Base-by-base conservation (phyloP, 2,329 filamentous ascomycete genomes). In the Parascedosporium putredinis region DNA sequence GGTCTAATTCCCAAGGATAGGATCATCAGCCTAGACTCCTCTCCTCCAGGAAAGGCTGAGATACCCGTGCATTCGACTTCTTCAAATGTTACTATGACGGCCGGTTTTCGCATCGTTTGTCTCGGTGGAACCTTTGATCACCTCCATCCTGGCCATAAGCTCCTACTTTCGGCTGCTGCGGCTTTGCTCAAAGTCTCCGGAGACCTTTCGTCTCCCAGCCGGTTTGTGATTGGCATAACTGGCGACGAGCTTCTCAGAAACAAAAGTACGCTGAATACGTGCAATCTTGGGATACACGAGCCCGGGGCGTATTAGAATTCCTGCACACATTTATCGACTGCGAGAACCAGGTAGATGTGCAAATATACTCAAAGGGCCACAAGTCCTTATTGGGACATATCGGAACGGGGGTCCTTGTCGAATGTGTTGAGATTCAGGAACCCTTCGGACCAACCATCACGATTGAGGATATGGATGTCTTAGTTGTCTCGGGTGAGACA, bases 121-220 rank as follows among this genome's bases (percentile, higher is more conserved):
- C 79, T 97, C 10, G 93, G 91, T 25, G 93, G 93, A 8, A 98
- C 93, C 0, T 98, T 97, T 67, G 93, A 98, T 64, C 89, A 97
- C 66, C 76, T 98, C 20, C 93, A 98, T 62, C 83, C 87, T 3
- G 93, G 93, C 5, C 93, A 98, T 70, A 98, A 97, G 67, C 74
- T 97, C n/a, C 77, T 98, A 18, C 78, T 98, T 18, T 89, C 90
- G n/a, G 90, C 90, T 53, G 87, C 86, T 0, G 79, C 83, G 0
- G 78, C 96, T 50, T 75, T 88, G 14, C 73, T 86, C 51, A 77
- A 79, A 52, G 72, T 78, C 1, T 70, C 72, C 0, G 49, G 56
- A 64, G 57, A 60, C 27, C 60, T 69, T 0, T 59, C 61, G 1
- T 55, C 60, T 25, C 67, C 71, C 20, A 77, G 78, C 53, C 74